Percentiles rank a stretch among this genome's conserved stretches.
phyloP scores from a whole-genome alignment of 2,329 filamentous ascomycete genomes.

The Neospermospora avenae region DNA sequence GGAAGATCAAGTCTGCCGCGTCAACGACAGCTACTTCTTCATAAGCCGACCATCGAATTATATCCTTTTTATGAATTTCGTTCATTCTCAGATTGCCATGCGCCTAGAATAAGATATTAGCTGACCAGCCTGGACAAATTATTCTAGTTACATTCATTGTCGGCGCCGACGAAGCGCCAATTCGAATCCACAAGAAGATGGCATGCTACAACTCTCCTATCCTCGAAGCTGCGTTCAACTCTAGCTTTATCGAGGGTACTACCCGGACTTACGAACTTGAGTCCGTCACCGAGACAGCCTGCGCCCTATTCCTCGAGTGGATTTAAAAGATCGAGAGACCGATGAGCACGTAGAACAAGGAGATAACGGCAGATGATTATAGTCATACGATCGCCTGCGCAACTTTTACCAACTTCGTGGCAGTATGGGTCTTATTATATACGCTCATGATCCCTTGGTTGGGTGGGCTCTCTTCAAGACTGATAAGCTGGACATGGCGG shows the following conservation, averaged over 20 bases:
- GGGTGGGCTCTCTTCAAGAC: no score
- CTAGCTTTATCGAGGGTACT: conserved; percentile 11
- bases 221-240: conserved; percentile 12
- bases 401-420: neutral
- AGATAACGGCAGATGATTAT: no score
- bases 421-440: conserved; percentile 13
- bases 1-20: no score
- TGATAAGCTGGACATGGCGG: no score
- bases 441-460: conserved; percentile 10
- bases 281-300: neutral
- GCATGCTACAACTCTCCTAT: conserved; percentile 13
- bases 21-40: no score
- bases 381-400: neutral
- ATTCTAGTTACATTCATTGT: conserved; percentile 8
- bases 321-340: neutral
- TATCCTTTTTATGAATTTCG: no score
- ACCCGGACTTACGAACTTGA: conserved; percentile 14
- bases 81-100: no score
- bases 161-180: neutral
- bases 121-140: no score
- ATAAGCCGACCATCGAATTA: no score
- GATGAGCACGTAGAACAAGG: neutral
- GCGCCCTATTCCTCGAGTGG: neutral
- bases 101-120: no score
- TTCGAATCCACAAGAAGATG: conserved; percentile 11